Conservation (phyloP, 495 filamentous ascomycete species). For the Penicillium roqueforti region DNA sequence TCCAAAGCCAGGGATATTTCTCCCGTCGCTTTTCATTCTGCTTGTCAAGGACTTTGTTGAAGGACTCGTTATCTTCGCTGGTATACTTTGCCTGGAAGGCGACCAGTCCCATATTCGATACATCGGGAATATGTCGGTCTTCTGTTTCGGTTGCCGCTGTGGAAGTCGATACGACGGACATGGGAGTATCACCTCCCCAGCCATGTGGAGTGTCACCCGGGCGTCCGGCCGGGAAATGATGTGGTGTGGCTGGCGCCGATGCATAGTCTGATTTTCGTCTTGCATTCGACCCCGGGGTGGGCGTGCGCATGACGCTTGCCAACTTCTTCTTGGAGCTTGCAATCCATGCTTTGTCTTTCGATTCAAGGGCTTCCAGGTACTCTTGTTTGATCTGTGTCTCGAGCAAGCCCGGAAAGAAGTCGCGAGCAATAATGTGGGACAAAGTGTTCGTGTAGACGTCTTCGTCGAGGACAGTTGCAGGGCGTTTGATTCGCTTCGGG, state of each 20-base stretch:
- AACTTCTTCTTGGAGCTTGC: constrained; percentile 69
- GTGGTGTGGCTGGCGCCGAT: constrained; percentile 23
- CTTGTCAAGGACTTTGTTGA: constrained; percentile 87
- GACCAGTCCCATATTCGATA: constrained; percentile 70
- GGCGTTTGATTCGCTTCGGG: constrained; percentile 88
- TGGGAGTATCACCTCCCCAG: constrained; percentile 64
- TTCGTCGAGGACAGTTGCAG: constrained; percentile 85
- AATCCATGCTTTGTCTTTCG: constrained; percentile 81
- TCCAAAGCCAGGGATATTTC: constrained; percentile 85
- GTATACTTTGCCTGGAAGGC: constrained; percentile 92
- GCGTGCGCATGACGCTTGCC: constrained; percentile 71
- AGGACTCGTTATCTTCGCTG: constrained; percentile 94
- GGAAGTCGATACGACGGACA: constrained; percentile 49
- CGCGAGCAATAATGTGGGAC: constrained; percentile 91
- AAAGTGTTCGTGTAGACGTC: constrained; percentile 87
- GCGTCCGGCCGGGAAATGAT: constrained; percentile 42
- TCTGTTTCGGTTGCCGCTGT: constrained; percentile 21
- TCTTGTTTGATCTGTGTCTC: constrained; percentile 85
- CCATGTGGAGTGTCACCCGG: constrained; percentile 44
- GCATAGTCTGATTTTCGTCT: constrained; percentile 33
- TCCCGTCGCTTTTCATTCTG: constrained; percentile 79
- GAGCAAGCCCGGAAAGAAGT: constrained; percentile 91
- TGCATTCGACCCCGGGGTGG: constrained; percentile 48
- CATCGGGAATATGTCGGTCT: constrained; percentile 57
- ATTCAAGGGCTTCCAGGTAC: constrained; percentile 86